Percentiles rank a stretch among this genome's conserved stretches.
phyloP scores from a whole-genome alignment of 495 filamentous ascomycete species.

The Parachaetomium inaequale region DNA sequence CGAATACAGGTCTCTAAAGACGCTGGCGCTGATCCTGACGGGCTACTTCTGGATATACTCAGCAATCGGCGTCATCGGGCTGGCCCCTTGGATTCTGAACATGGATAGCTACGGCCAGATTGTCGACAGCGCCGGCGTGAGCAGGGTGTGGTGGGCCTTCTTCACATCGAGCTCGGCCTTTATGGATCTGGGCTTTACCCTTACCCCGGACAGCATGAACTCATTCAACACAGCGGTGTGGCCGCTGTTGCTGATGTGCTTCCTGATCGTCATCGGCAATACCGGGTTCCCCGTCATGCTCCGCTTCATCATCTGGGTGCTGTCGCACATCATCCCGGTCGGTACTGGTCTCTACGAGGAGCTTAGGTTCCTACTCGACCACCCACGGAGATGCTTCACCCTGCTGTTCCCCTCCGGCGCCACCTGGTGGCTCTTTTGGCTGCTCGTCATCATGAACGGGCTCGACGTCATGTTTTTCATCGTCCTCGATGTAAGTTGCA shows the following conservation, averaged over 20 bases:
- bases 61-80: slow-evolving; percentile 63
- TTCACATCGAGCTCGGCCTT: slow-evolving; percentile 83
- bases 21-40: slow-evolving; percentile 70
- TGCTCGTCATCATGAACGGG: slow-evolving; percentile 76
- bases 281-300: slow-evolving; percentile 94
- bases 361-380: slow-evolving; percentile 83
- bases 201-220: slow-evolving; percentile 90
- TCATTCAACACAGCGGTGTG: slow-evolving; percentile 75
- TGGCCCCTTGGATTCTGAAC: slow-evolving; percentile 76
- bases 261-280: slow-evolving; percentile 88
- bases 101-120: slow-evolving; percentile 53
- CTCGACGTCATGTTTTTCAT: slow-evolving; percentile 86
- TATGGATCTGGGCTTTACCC: slow-evolving; percentile 80
- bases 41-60: slow-evolving; percentile 75
- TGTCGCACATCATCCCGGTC: slow-evolving; percentile 54
- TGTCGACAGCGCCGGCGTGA: slow-evolving; percentile 59
- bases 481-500: slow-evolving; percentile 70
- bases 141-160: slow-evolving; percentile 82
- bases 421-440: slow-evolving; percentile 94
- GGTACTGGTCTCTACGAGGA: slow-evolving; percentile 78
- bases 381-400: slow-evolving; percentile 92
- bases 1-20: slow-evolving; percentile 88
- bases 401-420: slow-evolving; percentile 83
- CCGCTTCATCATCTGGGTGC: slow-evolving; percentile 79
- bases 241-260: slow-evolving; percentile 68